phyloP scores from a whole-genome alignment of 495 filamentous ascomycete genomes.

The Daldinia concentrica region DNA sequence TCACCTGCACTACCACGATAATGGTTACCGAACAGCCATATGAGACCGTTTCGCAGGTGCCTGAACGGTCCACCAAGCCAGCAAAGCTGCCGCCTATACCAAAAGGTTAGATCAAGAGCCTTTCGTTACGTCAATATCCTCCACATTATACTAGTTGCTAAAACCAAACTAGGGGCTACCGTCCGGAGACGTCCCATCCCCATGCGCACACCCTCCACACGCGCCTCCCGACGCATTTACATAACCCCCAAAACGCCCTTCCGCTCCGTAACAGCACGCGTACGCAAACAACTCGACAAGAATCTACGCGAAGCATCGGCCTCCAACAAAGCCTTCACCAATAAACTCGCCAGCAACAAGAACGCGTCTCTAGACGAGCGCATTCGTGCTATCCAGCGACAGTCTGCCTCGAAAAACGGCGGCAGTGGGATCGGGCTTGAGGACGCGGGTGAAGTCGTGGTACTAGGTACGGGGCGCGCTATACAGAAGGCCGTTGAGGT shows the following conservation, averaged over 20 bases:
- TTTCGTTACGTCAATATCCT: background rate
- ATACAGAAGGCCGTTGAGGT: conserved; percentile 75
- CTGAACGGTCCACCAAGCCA: conserved; percentile 34
- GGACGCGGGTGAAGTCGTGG: conserved; percentile 66
- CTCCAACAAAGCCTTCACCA: conserved; percentile 50
- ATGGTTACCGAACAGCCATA: conserved; percentile 22
- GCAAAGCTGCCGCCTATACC: conserved; percentile 59
- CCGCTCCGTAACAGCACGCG: conserved; percentile 82
- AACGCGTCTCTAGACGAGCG: conserved; percentile 52
- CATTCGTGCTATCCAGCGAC: conserved; percentile 52
- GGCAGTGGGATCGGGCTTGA: conserved; percentile 36
- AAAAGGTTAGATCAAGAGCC: conserved; percentile 47
- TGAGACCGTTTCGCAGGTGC: conserved; percentile 16
- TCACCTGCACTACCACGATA: background rate
- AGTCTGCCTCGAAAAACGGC: conserved; percentile 29
- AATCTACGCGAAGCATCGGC: conserved; percentile 61
- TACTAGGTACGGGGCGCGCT: conserved; percentile 83
- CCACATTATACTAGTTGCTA: background rate
- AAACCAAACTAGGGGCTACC: conserved; percentile 63
- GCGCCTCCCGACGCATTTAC: conserved; percentile 69
- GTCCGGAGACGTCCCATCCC: conserved; percentile 70
- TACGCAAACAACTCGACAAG: conserved; percentile 75
- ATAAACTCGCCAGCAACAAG: conserved; percentile 49
- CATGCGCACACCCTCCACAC: conserved; percentile 52
- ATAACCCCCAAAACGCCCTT: conserved; percentile 78